Evolutionary conservation across 257 asterid species (phyloP).

Genomic region (Linderniella brevidens): DNA sequence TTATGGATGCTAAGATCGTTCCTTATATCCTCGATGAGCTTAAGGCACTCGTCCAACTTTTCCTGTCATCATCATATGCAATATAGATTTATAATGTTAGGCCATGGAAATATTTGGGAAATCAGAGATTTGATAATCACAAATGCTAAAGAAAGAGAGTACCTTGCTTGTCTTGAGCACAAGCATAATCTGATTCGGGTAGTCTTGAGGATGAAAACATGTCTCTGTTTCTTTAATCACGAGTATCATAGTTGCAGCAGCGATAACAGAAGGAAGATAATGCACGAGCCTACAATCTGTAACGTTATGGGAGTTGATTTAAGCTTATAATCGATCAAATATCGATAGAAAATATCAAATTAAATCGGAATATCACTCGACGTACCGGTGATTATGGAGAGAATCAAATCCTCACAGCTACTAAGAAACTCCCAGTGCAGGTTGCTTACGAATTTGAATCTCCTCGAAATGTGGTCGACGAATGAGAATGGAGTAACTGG

Average conservation of each 20-base stretch:
- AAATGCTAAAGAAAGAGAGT: neutral
- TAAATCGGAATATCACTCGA: neutral
- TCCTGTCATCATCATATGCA: constrained; percentile 18
- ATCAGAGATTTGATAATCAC: neutral
- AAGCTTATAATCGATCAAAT: neutral
- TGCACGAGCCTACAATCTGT: constrained; percentile 5
- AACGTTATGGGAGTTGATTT: neutral
- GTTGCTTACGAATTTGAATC: constrained; percentile 24
- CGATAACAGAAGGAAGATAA: constrained; percentile 26
- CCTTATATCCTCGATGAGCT: constrained; percentile 19
- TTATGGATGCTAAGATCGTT: constrained; percentile 10
- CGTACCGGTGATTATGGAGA: constrained; percentile 12
- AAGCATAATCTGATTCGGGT: constrained; percentile 17
- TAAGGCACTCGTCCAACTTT: constrained; percentile 20
- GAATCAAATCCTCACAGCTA: constrained; percentile 33
- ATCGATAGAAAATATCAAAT: neutral
- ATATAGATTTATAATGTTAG: constrained; percentile 2
- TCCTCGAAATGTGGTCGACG: constrained; percentile 43
- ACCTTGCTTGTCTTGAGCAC: constrained; percentile 33
- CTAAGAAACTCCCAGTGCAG: constrained; percentile 28
- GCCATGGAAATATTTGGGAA: neutral
- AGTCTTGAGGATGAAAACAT: constrained; percentile 15
- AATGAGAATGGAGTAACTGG: constrained; percentile 51
- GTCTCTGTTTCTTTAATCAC: constrained; percentile 27
- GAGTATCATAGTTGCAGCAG: constrained; percentile 30